Conservation (phyloP, 176 grass and related monocot genomes). For the Miscanthus lutarioriparius region DNA sequence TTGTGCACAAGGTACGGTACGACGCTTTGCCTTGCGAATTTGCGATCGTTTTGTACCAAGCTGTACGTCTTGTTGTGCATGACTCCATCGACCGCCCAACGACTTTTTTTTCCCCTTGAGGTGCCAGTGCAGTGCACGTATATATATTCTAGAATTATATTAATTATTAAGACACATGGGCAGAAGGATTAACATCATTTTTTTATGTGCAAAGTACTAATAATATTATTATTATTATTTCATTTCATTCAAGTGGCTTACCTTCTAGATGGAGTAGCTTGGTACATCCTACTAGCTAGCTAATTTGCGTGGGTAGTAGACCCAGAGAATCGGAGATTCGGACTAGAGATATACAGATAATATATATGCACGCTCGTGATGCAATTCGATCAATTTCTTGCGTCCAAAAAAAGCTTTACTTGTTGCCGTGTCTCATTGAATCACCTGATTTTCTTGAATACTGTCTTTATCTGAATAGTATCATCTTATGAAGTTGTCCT, state of each 20-base stretch:
- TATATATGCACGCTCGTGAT: neutral
- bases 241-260: neutral
- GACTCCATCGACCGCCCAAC: slow-evolving; percentile 8
- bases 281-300: no score
- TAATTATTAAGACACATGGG: no score
- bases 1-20: neutral
- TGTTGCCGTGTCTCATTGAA: neutral
- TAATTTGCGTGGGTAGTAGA: neutral
- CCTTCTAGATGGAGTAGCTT: no score
- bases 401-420: neutral
- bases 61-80: slow-evolving; percentile 11
- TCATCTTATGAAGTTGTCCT: neutral
- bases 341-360: neutral
- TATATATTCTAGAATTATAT: no score
- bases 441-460: neutral
- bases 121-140: slow-evolving; percentile 33
- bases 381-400: neutral
- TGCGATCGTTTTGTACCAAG: neutral
- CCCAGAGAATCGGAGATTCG: neutral
- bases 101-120: slow-evolving; percentile 25
- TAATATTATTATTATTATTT: neutral
- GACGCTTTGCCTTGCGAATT: neutral
- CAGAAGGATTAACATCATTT: neutral
- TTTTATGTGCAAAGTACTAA: neutral
- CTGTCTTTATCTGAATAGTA: neutral